Evolutionary conservation across 768 basidiomycete species (phyloP).

Genomic region (Lactarius psammicola): DNA sequence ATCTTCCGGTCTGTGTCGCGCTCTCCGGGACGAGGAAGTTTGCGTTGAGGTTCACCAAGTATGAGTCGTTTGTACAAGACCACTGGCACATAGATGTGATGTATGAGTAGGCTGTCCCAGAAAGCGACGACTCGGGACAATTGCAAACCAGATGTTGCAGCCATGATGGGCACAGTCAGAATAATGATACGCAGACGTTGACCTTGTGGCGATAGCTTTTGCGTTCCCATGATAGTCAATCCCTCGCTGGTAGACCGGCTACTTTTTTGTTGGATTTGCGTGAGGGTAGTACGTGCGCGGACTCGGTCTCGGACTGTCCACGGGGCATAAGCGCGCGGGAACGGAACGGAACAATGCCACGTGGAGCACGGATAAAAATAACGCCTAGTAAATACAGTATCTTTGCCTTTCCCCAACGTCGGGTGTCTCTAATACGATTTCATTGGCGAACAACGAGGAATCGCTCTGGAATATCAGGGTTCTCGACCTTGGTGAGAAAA

Average conservation of each 20-base stretch:
- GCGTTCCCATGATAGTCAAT: constrained; percentile 17
- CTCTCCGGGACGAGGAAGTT: constrained; percentile 34
- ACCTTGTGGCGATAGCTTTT: constrained; percentile 45
- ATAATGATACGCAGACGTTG: constrained; percentile 54
- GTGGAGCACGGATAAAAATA: background rate
- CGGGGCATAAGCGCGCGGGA: too few relatives aligned
- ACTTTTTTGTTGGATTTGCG: background rate
- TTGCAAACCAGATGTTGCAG: constrained; percentile 58
- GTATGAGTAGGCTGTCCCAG: constrained; percentile 12
- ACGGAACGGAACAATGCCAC: constrained; percentile 4
- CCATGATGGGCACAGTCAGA: constrained; percentile 61
- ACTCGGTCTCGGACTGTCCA: background rate
- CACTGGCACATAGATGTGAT: constrained; percentile 40
- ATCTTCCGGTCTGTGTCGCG: constrained; percentile 26
- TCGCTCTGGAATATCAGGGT: constrained; percentile 20
- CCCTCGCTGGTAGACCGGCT: background rate
- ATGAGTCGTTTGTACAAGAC: constrained; percentile 66
- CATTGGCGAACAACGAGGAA: constrained; percentile 13
- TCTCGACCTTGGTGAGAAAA: background rate
- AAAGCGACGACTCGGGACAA: constrained; percentile 11
- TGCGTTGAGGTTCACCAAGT: constrained; percentile 49
- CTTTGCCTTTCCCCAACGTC: background rate
- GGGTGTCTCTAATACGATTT: background rate
- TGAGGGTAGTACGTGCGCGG: background rate
- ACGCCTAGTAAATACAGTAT: too few relatives aligned